Percentiles rank a stretch among this genome's conserved stretches.
These are phyloP conservation scores for Penicillium sp. DNA, from an alignment of 2,329 filamentous ascomycete genomes.

Conservation along the genomic window DNA sequence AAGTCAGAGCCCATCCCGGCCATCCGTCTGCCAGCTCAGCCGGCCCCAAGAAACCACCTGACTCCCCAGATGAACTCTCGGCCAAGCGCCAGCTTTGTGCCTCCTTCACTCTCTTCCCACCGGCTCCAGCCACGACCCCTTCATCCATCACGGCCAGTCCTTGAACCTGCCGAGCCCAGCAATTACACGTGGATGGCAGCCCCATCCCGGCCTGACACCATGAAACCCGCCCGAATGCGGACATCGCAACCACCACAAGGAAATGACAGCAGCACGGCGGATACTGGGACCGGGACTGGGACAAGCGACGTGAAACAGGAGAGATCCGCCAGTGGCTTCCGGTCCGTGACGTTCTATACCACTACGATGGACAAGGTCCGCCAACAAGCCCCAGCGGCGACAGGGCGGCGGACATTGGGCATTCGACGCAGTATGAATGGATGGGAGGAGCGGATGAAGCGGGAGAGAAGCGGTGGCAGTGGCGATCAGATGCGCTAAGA, in stretches of 20 bases:
- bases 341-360: slow-evolving; percentile 47
- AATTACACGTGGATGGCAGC: slow-evolving; percentile 46
- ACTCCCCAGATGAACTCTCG: slow-evolving; percentile 15
- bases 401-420: slow-evolving; percentile 48
- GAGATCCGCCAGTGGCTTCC: slow-evolving; percentile 30
- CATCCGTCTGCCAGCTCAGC: slow-evolving; percentile 13
- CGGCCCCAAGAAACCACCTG: slow-evolving; percentile 22
- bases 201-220: slow-evolving; percentile 28
- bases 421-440: slow-evolving; percentile 52
- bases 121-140: slow-evolving; percentile 42
- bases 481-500: slow-evolving; percentile 26
- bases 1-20: slow-evolving; percentile 22
- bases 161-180: slow-evolving; percentile 40
- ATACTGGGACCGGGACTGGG: slow-evolving; percentile 25
- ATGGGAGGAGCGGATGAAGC: slow-evolving; percentile 50
- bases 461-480: slow-evolving; percentile 24
- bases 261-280: slow-evolving; percentile 16
- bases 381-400: slow-evolving; percentile 31
- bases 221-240: slow-evolving; percentile 28
- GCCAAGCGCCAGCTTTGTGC: slow-evolving; percentile 26
- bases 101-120: slow-evolving; percentile 33
- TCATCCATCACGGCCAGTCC: slow-evolving; percentile 40
- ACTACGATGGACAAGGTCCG: slow-evolving; percentile 48
- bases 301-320: slow-evolving; percentile 36
- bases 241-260: slow-evolving; percentile 21